These are phyloP conservation scores for Echria macrotheca DNA, from an alignment of 495 filamentous ascomycete species.

Conservation along the genomic window DNA sequence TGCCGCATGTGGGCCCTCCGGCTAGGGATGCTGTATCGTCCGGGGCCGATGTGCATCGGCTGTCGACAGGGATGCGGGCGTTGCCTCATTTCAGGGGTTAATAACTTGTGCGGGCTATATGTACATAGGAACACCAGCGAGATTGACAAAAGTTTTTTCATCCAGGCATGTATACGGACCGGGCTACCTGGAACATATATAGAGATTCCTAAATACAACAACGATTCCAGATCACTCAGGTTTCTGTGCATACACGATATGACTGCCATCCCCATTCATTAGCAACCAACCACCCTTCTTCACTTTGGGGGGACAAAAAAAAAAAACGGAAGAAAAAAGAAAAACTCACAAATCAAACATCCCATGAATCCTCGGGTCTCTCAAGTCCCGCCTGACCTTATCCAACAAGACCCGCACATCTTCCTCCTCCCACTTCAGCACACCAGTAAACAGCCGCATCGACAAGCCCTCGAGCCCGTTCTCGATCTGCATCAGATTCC, in stretches of 20 bases:
- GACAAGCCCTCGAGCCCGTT: slow-evolving; percentile 40
- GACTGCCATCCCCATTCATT: too few species aligned
- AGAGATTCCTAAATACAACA: too few species aligned
- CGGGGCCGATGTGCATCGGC: slow-evolving; percentile 14
- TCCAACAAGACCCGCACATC: slow-evolving; percentile 51
- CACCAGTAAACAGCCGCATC: slow-evolving; percentile 43
- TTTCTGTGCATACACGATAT: too few species aligned
- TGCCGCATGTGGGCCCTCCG: slow-evolving; percentile 13
- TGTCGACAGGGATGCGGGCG: slow-evolving; percentile 10
- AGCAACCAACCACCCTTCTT: too few species aligned
- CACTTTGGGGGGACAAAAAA: background rate
- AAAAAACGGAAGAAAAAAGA: background rate
- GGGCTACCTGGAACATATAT: too few species aligned
- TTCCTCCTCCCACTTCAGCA: slow-evolving; percentile 47
- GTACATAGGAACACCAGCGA: too few species aligned
- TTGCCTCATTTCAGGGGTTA: slow-evolving; percentile 12
- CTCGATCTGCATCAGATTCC: slow-evolving; percentile 30
- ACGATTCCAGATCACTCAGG: too few species aligned
- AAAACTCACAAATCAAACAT: slow-evolving; percentile 15
- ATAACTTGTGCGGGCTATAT: too few species aligned
- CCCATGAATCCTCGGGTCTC: slow-evolving; percentile 45
- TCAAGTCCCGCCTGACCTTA: slow-evolving; percentile 48
- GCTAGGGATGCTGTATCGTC: background rate
- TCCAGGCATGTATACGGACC: too few species aligned
- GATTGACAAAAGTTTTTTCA: too few species aligned